Evolutionary conservation across 805 yeast genomes (phyloP).

Genomic region (Spencermartinsiella europaea): DNA sequence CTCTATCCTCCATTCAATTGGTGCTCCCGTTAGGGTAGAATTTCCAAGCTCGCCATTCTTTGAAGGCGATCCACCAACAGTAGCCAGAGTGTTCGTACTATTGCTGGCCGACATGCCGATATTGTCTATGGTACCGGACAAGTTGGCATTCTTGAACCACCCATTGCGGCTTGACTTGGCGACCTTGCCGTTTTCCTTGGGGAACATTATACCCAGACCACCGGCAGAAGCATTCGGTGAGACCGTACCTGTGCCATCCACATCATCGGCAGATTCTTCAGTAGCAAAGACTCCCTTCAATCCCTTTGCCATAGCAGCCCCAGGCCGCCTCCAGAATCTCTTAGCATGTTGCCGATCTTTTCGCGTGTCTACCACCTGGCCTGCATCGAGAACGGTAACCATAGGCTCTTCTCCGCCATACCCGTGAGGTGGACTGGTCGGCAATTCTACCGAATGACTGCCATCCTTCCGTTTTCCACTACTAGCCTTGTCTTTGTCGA

Average conservation of each 20-base stretch:
- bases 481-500: slow-evolving; percentile 1
- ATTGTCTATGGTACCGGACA: background rate
- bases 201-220: slow-evolving; percentile 18
- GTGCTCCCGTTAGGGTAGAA: slow-evolving; percentile 40
- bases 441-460: background rate
- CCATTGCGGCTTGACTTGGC: slow-evolving; percentile 13
- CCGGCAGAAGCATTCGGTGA: background rate
- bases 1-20: slow-evolving; percentile 58
- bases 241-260: background rate
- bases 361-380: slow-evolving; percentile 19
- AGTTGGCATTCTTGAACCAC: slow-evolving; percentile 17
- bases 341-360: slow-evolving; percentile 22
- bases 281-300: slow-evolving; percentile 31
- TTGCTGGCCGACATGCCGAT: background rate
- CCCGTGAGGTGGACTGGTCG: slow-evolving; percentile 10
- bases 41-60: slow-evolving; percentile 5
- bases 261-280: slow-evolving; percentile 14
- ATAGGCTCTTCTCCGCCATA: slow-evolving; percentile 23
- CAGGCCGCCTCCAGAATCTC: slow-evolving; percentile 33
- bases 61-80: slow-evolving; percentile 1
- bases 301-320: slow-evolving; percentile 35
- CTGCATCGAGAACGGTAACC: slow-evolving; percentile 27
- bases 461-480: background rate
- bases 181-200: slow-evolving; percentile 7
- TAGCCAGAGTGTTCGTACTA: background rate